Evolutionary conservation across 208 protist species (phyloP), one percentile per base, ranked within the genome.

Genomic region (Phytomonas francai): DNA sequence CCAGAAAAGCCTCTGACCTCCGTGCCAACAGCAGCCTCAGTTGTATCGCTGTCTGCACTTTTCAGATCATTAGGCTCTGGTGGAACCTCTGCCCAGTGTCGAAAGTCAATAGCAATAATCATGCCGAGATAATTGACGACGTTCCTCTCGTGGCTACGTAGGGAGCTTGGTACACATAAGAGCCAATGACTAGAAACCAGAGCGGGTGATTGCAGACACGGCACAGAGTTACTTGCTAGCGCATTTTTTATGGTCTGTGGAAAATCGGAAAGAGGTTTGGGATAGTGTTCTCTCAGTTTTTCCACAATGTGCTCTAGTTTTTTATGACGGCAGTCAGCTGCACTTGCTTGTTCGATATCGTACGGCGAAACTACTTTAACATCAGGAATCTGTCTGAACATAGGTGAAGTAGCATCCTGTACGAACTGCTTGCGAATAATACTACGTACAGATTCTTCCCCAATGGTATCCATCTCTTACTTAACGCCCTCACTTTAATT

Each of bases 31-130:
- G 34, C 58, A 28, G 78, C 68, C 29, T 58, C n/a, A 60, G 63
- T 54, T 19, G 49, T 68, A 45, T 42, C 67, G 12, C 62, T 51
- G 25, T 74, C 59, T 51, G 16, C 16, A 28, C 8, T 19, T 5
- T 2, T 16, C 6, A 11, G 28, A 28, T n/a, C 42, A 27, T 36
- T 22, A 67, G 16, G 22, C 7, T 8, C 27, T 11, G 66, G 33
- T 19, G n/a, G 68, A 61, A 79, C 67, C 60, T 92, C 82, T 1
- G 72, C 80, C 86, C 89, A 94, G 68, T 94, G 89, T 30, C 85
- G 78, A 69, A 94, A 94, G 71, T 94, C 89, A 56, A 94, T 91
- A 5, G 89, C 85, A 30, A 92, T 80, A 27, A 94, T 31, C 84
- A 91, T 91, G 49, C 80, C 76, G 25, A 94, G 66, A 68, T 92